Conservation (phyloP, 768 basidiomycete genomes). For the Tulasnella sp. region DNA sequence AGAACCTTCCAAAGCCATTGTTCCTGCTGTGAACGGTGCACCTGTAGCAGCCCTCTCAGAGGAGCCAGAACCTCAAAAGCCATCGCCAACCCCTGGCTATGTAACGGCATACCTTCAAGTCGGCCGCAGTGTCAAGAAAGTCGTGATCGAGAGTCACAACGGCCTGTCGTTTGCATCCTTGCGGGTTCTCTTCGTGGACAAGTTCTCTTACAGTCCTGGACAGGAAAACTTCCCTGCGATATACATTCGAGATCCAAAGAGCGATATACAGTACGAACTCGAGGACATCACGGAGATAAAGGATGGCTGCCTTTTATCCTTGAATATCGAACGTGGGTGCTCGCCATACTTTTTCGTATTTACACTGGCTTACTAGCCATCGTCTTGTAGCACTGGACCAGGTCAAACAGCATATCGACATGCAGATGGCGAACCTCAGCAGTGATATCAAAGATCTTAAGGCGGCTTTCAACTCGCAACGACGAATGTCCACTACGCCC, state of each 20-base stretch:
- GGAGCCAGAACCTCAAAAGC: not conserved
- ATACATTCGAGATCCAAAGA: constrained; percentile 85
- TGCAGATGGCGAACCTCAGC: constrained; percentile 73
- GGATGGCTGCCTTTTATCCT: constrained; percentile 74
- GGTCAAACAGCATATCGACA: constrained; percentile 95
- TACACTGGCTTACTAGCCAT: not conserved
- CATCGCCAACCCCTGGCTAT: constrained; percentile 16
- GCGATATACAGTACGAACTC: constrained; percentile 89
- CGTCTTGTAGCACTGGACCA: constrained; percentile 74
- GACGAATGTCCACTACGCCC: constrained; percentile 40
- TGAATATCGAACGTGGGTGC: constrained; percentile 92
- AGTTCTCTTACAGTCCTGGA: constrained; percentile 88
- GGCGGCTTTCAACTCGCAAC: constrained; percentile 43
- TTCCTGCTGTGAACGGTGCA: not conserved
- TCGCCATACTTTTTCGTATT: not conserved
- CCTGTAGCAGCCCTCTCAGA: not conserved
- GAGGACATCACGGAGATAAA: constrained; percentile 91
- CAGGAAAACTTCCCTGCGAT: constrained; percentile 91
- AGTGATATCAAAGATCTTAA: constrained; percentile 88
- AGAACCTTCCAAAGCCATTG: not conserved
- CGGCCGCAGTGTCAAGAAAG: constrained; percentile 85
- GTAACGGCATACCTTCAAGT: constrained; percentile 81
- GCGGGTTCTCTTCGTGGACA: constrained; percentile 84
- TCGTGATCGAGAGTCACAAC: constrained; percentile 41
- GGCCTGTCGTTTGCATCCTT: constrained; percentile 62